phyloP scores from a whole-genome alignment of 2,329 filamentous ascomycete genomes.

The Gliomastix tumulicola region DNA sequence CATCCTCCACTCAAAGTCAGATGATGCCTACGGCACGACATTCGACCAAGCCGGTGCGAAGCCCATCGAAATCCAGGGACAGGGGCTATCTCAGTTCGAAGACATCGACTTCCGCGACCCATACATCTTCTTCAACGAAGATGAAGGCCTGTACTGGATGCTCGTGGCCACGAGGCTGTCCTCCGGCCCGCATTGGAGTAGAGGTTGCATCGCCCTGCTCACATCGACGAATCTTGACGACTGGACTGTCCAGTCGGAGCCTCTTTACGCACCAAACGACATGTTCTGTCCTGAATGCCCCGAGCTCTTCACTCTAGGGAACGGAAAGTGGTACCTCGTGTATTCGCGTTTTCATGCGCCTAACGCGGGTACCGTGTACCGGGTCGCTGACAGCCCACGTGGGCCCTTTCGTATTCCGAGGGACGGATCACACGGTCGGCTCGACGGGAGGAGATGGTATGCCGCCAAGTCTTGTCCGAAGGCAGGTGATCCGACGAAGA shows the following conservation, averaged over 20 bases:
- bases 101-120: slow-evolving; percentile 27
- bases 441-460: slow-evolving; percentile 27
- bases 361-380: slow-evolving; percentile 25
- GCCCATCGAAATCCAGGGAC: slow-evolving; percentile 13
- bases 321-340: slow-evolving; percentile 25
- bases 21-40: slow-evolving; percentile 14
- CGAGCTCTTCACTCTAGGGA: slow-evolving; percentile 21
- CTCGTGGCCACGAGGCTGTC: slow-evolving; percentile 23
- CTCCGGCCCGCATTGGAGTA: slow-evolving; percentile 21
- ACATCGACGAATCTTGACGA: slow-evolving; percentile 20
- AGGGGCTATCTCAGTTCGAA: slow-evolving; percentile 16
- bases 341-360: slow-evolving; percentile 24
- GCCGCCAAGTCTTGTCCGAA: slow-evolving; percentile 25
- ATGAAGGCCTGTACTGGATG: slow-evolving; percentile 24
- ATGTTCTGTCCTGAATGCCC: slow-evolving; percentile 27
- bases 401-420: slow-evolving; percentile 25
- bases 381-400: slow-evolving; percentile 21
- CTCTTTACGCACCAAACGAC: slow-evolving; percentile 23
- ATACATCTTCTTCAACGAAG: slow-evolving; percentile 21
- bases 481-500: slow-evolving; percentile 15
- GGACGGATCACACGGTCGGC: slow-evolving; percentile 21
- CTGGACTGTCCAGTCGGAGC: slow-evolving; percentile 20
- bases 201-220: slow-evolving; percentile 26
- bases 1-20: slow-evolving; percentile 17
- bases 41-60: slow-evolving; percentile 12